Conservation (phyloP, 768 basidiomycete genomes). For the Pisolithus sp. region DNA sequence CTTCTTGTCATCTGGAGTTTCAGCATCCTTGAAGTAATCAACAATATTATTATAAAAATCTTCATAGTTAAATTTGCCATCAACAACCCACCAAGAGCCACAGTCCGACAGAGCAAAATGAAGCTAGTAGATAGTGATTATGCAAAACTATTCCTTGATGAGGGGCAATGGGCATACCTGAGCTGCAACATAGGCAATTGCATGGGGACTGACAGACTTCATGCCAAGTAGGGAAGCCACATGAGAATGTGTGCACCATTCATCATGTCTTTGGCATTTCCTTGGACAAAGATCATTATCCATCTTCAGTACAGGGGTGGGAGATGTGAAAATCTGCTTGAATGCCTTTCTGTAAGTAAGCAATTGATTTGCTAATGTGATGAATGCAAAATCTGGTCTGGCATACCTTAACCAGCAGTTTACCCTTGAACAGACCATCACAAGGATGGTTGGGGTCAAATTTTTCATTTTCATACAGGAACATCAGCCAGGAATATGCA, state of each 20-base stretch:
- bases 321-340: conserved; percentile 14
- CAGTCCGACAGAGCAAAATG: no score
- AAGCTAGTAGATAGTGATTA: no score
- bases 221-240: conserved; percentile 4
- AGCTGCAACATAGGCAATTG: conserved; percentile 18
- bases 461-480: conserved; percentile 10
- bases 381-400: background rate
- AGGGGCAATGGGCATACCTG: conserved; percentile 10
- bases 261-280: background rate
- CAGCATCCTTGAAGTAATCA: no score
- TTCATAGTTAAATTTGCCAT: no score
- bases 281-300: background rate
- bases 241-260: conserved; percentile 5
- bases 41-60: no score
- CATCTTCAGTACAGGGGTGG: conserved; percentile 4
- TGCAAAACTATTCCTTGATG: no score
- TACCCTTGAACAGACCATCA: conserved; percentile 14
- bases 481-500: conserved; percentile 12
- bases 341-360: conserved; percentile 5
- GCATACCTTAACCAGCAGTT: conserved; percentile 12
- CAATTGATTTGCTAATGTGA: background rate
- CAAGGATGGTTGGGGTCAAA: conserved; percentile 7
- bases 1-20: no score
- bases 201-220: conserved; percentile 12
- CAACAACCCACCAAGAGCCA: no score